phyloP scores from a whole-genome alignment of 2,329 filamentous ascomycete species.

The Ceratocystis destructans region DNA sequence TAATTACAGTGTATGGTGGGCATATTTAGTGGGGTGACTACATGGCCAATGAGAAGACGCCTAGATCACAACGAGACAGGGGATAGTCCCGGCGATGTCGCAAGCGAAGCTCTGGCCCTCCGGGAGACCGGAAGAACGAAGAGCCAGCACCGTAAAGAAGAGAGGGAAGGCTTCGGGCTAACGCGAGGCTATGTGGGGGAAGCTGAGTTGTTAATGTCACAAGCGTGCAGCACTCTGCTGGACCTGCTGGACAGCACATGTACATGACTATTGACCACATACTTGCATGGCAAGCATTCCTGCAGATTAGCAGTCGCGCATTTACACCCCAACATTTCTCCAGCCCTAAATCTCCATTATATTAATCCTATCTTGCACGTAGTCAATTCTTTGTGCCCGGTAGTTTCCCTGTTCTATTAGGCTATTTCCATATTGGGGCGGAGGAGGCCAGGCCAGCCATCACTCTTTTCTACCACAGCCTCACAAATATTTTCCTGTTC shows the following conservation, averaged over 20 bases:
- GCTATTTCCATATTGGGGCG: neutral
- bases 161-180: neutral
- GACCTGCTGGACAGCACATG: too few relatives aligned
- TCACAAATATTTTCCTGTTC: neutral
- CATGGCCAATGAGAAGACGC: slow-evolving; percentile 6
- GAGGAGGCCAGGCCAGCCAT: neutral
- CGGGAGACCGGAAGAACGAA: slow-evolving; percentile 11
- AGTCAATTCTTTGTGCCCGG: neutral
- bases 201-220: neutral
- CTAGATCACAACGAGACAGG: neutral
- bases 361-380: too few relatives aligned
- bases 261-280: too few relatives aligned
- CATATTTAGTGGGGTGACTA: neutral
- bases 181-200: neutral
- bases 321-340: too few relatives aligned
- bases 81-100: slow-evolving; percentile 11
- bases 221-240: neutral
- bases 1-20: neutral
- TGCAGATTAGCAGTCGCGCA: too few relatives aligned
- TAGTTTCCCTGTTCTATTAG: neutral
- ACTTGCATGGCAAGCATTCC: too few relatives aligned
- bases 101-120: neutral
- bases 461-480: neutral
- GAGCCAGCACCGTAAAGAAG: neutral
- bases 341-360: too few relatives aligned